phyloP scores from a whole-genome alignment of 2,329 filamentous ascomycete species.

The Trichoderma polysporum region DNA sequence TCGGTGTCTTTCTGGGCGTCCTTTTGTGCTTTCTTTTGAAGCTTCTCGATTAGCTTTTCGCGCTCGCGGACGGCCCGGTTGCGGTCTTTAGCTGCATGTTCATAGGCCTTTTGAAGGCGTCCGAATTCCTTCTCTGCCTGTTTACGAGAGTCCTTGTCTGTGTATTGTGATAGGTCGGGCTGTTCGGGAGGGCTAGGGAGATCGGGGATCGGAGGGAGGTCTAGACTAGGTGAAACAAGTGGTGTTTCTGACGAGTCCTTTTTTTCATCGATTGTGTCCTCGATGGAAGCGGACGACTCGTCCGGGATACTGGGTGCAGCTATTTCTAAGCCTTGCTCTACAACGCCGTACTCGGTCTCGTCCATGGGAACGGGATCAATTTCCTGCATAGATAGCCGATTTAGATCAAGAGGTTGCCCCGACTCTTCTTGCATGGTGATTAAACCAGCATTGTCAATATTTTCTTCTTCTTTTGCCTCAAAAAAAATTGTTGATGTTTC shows the following conservation, averaged over 20 bases:
- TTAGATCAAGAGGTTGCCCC: conserved; percentile 17
- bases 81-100: conserved; percentile 65
- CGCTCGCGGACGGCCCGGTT: conserved; percentile 64
- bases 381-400: conserved; percentile 34
- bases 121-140: conserved; percentile 68
- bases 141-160: conserved; percentile 65
- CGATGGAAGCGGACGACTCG: neutral
- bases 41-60: conserved; percentile 58
- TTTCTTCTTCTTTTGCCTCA: neutral
- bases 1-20: conserved; percentile 43
- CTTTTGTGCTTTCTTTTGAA: conserved; percentile 46
- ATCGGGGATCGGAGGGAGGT: conserved; percentile 46
- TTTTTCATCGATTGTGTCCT: neutral
- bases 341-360: conserved; percentile 26
- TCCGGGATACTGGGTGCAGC: neutral
- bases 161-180: conserved; percentile 58
- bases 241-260: neutral
- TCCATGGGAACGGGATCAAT: conserved; percentile 43
- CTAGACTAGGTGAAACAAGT: conserved; percentile 21
- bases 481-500: neutral
- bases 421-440: neutral
- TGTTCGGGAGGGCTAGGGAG: conserved; percentile 46
- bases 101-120: conserved; percentile 61
- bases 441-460: neutral
- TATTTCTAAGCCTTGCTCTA: neutral